Percentiles rank a stretch among this genome's conserved stretches.
phyloP scores from a whole-genome alignment of 257 asterid species.

The Thymus quinquecostatus region DNA sequence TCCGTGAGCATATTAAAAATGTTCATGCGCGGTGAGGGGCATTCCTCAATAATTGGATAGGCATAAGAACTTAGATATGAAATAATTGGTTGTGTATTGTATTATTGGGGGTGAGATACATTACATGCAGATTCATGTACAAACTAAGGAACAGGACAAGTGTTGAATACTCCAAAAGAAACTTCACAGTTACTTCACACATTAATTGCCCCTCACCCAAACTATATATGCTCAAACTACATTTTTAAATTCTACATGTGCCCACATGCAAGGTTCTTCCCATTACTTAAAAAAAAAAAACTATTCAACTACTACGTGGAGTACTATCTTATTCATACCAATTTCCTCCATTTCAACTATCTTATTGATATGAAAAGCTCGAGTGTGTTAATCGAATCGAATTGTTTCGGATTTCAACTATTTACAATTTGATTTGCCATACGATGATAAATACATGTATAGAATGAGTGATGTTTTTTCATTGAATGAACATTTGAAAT shows the following conservation, averaged over 20 bases:
- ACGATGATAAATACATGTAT: too few species aligned
- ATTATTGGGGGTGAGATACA: too few species aligned
- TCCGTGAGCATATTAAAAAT: too few species aligned
- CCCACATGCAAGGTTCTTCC: constrained; percentile 53
- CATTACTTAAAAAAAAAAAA: constrained; percentile 21
- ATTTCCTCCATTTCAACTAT: not conserved
- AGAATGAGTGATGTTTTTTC: too few species aligned
- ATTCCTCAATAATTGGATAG: too few species aligned
- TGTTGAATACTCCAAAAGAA: constrained; percentile 20
- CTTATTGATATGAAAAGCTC: not conserved
- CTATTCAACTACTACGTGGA: not conserved
- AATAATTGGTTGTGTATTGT: too few species aligned
- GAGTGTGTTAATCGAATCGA: not conserved
- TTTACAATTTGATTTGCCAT: not conserved
- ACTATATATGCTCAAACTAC: constrained; percentile 27
- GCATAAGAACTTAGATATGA: too few species aligned
- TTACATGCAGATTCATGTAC: too few species aligned
- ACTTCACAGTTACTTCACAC: constrained; percentile 39
- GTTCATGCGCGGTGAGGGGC: too few species aligned
- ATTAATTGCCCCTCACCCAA: constrained; percentile 41
- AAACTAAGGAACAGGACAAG: constrained; percentile 16
- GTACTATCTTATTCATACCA: constrained; percentile 2
- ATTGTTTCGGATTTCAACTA: not conserved
- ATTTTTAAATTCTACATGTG: constrained; percentile 29
- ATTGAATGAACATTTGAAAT: too few species aligned